phyloP scores from a whole-genome alignment of 1,284 basidiomycete species.

The Phellopilus nigrolimitatus region DNA sequence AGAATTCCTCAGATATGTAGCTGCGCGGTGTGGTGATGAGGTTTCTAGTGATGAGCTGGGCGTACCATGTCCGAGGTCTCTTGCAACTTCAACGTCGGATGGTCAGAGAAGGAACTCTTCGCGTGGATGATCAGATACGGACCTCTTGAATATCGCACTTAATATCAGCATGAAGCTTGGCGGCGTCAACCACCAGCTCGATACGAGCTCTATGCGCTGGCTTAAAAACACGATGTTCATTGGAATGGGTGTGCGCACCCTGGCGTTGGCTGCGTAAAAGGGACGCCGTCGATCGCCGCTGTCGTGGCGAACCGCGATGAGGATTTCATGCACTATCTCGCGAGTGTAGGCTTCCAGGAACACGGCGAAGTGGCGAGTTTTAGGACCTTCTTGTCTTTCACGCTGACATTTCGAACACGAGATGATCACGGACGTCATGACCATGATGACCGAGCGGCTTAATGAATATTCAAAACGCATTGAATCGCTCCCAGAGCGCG shows the following conservation, averaged over 20 bases:
- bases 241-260: slow-evolving; percentile 77
- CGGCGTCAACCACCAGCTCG: slow-evolving; percentile 68
- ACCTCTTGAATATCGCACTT: slow-evolving; percentile 67
- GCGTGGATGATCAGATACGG: no score
- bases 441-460: slow-evolving; percentile 70
- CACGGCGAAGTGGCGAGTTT: slow-evolving; percentile 53
- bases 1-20: slow-evolving; percentile 47
- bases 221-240: slow-evolving; percentile 73
- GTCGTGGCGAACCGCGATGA: no score
- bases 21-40: slow-evolving; percentile 26
- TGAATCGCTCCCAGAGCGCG: no score
- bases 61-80: no score
- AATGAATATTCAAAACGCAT: slow-evolving; percentile 47
- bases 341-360: slow-evolving; percentile 55
- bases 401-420: no score
- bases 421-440: slow-evolving; percentile 60
- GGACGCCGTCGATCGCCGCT: no score
- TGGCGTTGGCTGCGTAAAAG: slow-evolving; percentile 46
- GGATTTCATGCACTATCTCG: no score
- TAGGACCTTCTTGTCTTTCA: slow-evolving; percentile 36
- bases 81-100: no score
- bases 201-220: slow-evolving; percentile 53
- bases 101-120: no score
- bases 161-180: slow-evolving; percentile 74
- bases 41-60: slow-evolving; percentile 7